A percentile compares a stretch with the other conserved stretches of the same genome.
phyloP scores from a whole-genome alignment of 129 eudicot genomes.

The Centella asiatica region DNA sequence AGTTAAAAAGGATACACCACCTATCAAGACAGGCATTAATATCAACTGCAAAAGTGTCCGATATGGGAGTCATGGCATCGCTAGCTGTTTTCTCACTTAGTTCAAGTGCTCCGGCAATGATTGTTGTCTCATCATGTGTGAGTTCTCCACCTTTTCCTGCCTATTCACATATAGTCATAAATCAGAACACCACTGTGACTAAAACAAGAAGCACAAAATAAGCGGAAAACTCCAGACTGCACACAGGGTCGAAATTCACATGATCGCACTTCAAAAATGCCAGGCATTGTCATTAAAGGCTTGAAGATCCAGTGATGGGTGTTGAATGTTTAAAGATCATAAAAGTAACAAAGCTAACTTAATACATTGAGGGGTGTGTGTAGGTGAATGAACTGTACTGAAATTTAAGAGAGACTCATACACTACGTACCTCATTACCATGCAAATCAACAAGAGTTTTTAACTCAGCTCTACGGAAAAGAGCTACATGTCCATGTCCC shows the following conservation, averaged over 20 bases:
- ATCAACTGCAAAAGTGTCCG: conserved; percentile 71
- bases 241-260: background rate
- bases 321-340: too few relatives aligned
- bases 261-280: background rate
- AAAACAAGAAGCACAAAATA: background rate
- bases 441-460: conserved; percentile 87
- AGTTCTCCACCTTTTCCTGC: conserved; percentile 98
- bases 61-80: conserved; percentile 94
- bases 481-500: conserved; percentile 65
- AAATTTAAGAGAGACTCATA: background rate
- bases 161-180: conserved; percentile 22
- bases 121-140: conserved; percentile 95
- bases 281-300: background rate
- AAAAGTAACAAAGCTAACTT: too few relatives aligned
- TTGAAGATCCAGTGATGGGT: background rate
- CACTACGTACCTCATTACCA: conserved; percentile 65
- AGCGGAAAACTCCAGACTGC: background rate
- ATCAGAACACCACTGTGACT: background rate
- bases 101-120: conserved; percentile 93
- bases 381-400: background rate
- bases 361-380: too few relatives aligned
- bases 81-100: conserved; percentile 85
- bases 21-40: conserved; percentile 84
- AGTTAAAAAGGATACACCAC: conserved; percentile 14
- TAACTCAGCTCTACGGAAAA: conserved; percentile 91